Base-by-base conservation (phyloP, 2,329 filamentous ascomycete genomes). In the Hymenoscyphus infarciens region DNA sequence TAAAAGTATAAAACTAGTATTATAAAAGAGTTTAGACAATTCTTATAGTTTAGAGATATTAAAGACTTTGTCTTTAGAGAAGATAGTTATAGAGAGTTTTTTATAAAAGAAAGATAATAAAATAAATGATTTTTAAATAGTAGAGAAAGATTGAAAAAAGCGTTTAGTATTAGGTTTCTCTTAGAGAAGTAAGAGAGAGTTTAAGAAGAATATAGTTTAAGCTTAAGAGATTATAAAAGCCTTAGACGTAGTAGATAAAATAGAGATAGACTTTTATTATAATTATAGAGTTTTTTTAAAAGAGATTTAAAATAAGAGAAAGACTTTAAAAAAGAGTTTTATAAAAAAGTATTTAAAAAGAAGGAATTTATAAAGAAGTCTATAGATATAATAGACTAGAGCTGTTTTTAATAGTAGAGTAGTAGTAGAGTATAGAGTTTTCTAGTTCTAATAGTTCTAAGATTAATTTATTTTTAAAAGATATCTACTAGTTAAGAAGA, bases 21-120 rank as follows among this genome's bases (percentile, higher is more conserved):
- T n/a, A n/a, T n/a, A n/a, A n/a, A n/a, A n/a, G n/a, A n/a, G n/a
- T n/a, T n/a, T n/a, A n/a, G n/a, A n/a, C n/a, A n/a, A n/a, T n/a
- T n/a, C n/a, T n/a, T n/a, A n/a, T n/a, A n/a, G n/a, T n/a, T n/a
- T n/a, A n/a, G n/a, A n/a, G n/a, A n/a, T n/a, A n/a, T n/a, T n/a
- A n/a, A n/a, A n/a, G n/a, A n/a, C n/a, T n/a, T n/a, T n/a, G n/a
- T n/a, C n/a, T n/a, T n/a, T n/a, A n/a, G 60, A 86, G 77, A 33
- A 92, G 80, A 38, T 89, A 87, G 1, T 92, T 97, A 76, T 91
- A 86, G 55, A 97, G 81, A 1, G 92, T 96, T 65, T 92, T 86
- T 58, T 88, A 87, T 68, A 96, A 82, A 5, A 92, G 92, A 0
- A 91, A 95, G 45, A 91, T 87, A 25, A 92, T 82, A 13, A 96